Evolutionary conservation across 1,284 basidiomycete genomes (phyloP), one percentile per base, ranked within the genome.

Genomic region (Tilletia caries): DNA sequence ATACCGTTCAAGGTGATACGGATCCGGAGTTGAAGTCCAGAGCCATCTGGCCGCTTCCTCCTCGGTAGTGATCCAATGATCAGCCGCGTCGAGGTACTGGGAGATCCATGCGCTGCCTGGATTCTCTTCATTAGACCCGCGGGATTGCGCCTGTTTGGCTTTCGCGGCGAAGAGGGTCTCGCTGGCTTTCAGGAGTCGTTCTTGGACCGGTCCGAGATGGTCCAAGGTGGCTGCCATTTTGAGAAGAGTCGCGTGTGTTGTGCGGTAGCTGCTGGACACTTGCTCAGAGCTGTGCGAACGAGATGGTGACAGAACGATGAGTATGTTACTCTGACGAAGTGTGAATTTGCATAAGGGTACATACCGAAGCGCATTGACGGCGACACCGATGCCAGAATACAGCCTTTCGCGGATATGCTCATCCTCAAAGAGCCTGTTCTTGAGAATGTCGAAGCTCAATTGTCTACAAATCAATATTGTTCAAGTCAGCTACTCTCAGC

Each of bases 401-500:
- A 62, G 10, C 68, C 72, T 67, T n/a, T 44, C 52, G 50, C 60
- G 29, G 8, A 80, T 69, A 1, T 62, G 44, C 8, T 46, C 68
- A 43, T 77, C 73, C n/a, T 75, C 65, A 43, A 77, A 34, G 50
- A 80, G 65, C 37, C 68, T 65, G 67, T 79, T 71, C 60, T 71
- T 75, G 48, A 79, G 76, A 15, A 74, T 69, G 48, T 78, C 76
- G 27, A 79, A 68, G 50, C 72, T 70, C 8, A 80, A 72, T 1
- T 79, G 73, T 70, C 71, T 62, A 12, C 29, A 37, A 1, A 41
- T 29, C 12, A 29, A 13, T 54, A 13, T 27, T 27, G 52, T 5
- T 54, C n/a, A 8, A 27, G 48, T n/a, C n/a, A n/a, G n/a, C n/a
- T n/a, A n/a, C n/a, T n/a, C n/a, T n/a, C n/a, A n/a, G n/a, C n/a